These are phyloP conservation scores for Oemleria cerasiformis DNA, from an alignment of 306 rosid genomes.

Conservation along the genomic window DNA sequence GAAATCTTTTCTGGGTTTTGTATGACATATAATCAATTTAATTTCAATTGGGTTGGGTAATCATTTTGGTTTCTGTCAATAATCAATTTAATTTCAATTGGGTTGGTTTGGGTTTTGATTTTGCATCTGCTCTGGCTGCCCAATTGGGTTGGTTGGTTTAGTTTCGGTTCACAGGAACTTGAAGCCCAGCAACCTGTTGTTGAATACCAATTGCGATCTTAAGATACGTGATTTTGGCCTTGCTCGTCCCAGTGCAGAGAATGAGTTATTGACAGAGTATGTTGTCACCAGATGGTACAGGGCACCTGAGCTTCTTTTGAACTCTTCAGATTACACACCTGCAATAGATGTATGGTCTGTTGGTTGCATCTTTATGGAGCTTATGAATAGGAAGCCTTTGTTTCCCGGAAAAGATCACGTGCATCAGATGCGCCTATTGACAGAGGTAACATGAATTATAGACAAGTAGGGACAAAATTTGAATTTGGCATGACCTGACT, in stretches of 20 bases:
- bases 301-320: conserved; percentile 92
- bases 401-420: conserved; percentile 89
- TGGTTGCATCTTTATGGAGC: conserved; percentile 96
- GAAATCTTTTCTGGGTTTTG: neutral
- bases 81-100: no score
- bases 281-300: conserved; percentile 99
- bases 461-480: neutral
- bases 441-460: conserved; percentile 59
- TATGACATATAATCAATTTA: neutral
- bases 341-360: conserved; percentile 97
- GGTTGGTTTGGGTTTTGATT: no score
- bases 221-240: conserved; percentile 97
- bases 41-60: no score
- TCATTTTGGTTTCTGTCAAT: no score
- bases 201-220: conserved; percentile 89
- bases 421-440: conserved; percentile 93
- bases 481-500: neutral
- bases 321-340: conserved; percentile 91
- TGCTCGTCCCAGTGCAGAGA: conserved; percentile 80
- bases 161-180: conserved; percentile 93
- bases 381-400: conserved; percentile 90
- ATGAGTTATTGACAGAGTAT: conserved; percentile 86
- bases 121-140: no score
- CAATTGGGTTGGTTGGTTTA: no score
- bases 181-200: conserved; percentile 85